Percentiles rank a stretch among this genome's conserved stretches.
phyloP scores from a whole-genome alignment of 495 filamentous ascomycete species.

The Aeminium ludgeri region DNA sequence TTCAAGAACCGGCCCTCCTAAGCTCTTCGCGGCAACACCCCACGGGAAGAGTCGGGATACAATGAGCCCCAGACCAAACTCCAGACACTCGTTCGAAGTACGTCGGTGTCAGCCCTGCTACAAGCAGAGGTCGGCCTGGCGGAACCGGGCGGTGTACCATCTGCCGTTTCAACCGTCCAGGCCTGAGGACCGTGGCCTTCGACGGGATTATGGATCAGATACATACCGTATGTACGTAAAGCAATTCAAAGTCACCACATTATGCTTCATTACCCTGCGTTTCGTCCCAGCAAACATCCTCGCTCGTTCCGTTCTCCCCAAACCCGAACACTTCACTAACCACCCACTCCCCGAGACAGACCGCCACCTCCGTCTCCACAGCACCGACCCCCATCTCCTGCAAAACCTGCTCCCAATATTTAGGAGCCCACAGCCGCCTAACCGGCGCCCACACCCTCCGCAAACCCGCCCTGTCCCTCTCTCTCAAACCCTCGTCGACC shows the following conservation, averaged over 20 bases:
- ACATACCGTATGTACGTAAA: no score
- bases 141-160: background rate
- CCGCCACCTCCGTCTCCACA: background rate
- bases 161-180: constrained; percentile 14
- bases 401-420: background rate
- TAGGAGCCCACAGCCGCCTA: constrained; percentile 6
- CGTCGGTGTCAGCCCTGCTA: constrained; percentile 10
- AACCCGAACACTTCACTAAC: background rate
- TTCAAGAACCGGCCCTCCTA: constrained; percentile 14
- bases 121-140: constrained; percentile 7
- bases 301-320: background rate
- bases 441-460: constrained; percentile 14
- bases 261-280: background rate
- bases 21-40: constrained; percentile 1
- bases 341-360: background rate
- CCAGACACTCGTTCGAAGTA: background rate
- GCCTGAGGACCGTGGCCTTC: constrained; percentile 9
- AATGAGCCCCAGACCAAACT: constrained; percentile 2
- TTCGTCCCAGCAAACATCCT: background rate
- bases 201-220: constrained; percentile 14
- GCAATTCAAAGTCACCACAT: no score
- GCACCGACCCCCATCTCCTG: background rate
- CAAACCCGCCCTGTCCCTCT: constrained; percentile 14
- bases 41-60: constrained; percentile 13
- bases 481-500: background rate